Percentiles rank a stretch among this genome's conserved stretches.
phyloP scores from a whole-genome alignment of 176 grass and related monocot species.

The Areca catechu region DNA sequence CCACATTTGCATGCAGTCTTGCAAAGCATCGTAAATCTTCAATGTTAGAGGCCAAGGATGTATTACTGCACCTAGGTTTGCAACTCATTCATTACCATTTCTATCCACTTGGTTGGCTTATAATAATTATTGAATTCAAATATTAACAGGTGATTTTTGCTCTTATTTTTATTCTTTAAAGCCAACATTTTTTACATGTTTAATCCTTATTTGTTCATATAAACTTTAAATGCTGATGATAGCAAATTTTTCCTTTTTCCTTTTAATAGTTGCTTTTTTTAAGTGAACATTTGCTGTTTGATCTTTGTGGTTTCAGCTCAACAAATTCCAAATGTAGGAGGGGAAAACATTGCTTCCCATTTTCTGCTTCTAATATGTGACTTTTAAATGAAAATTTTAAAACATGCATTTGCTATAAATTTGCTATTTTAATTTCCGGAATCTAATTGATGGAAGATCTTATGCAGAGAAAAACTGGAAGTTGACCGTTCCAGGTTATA shows the following conservation, averaged over 20 bases:
- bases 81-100: not conserved
- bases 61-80: slow-evolving; percentile 81
- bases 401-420: slow-evolving; percentile 6
- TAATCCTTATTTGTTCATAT: no score
- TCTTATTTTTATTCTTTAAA: not conserved
- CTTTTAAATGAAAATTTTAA: not conserved
- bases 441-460: not conserved
- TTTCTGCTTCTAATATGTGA: no score
- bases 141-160: not conserved
- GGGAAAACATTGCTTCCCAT: no score
- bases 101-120: not conserved
- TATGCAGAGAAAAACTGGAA: slow-evolving; percentile 81
- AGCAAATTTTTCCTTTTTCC: no score
- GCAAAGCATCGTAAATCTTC: slow-evolving; percentile 94
- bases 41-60: slow-evolving; percentile 70
- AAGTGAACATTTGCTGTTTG: no score
- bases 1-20: slow-evolving; percentile 67
- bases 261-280: no score
- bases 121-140: not conserved
- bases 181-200: no score
- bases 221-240: no score
- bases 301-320: no score
- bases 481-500: slow-evolving; percentile 75
- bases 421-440: slow-evolving; percentile 2
- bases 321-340: no score